phyloP scores from a whole-genome alignment of 1,139 yeast species.

The Candida frijolesensis region DNA sequence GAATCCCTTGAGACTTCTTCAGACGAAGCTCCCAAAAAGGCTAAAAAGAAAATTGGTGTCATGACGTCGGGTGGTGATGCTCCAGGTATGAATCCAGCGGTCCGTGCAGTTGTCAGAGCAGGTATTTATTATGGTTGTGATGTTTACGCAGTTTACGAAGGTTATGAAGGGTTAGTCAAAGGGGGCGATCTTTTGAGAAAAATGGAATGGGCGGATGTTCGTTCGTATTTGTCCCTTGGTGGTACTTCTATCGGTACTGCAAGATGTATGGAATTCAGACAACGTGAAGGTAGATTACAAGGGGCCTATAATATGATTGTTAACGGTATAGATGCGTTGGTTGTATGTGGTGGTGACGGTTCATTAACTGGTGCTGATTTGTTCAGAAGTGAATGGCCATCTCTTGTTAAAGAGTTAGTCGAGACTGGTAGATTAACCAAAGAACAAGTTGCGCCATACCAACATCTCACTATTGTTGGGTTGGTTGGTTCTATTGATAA shows the following conservation, averaged over 20 bases:
- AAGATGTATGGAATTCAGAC: constrained; percentile 81
- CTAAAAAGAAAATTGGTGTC: constrained; percentile 73
- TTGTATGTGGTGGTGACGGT: constrained; percentile 99
- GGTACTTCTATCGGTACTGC: constrained; percentile 98
- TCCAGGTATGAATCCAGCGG: constrained; percentile 97
- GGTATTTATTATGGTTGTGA: constrained; percentile 90
- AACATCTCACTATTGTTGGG: constrained; percentile 86
- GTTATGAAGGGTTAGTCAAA: constrained; percentile 89
- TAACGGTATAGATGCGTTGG: constrained; percentile 90
- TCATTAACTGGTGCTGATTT: constrained; percentile 96
- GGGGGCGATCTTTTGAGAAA: constrained; percentile 78
- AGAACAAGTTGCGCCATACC: constrained; percentile 60
- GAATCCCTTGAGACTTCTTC: background rate
- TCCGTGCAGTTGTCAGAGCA: constrained; percentile 90
- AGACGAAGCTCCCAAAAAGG: constrained; percentile 12
- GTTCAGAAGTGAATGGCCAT: constrained; percentile 93
- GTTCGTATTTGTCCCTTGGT: constrained; percentile 89
- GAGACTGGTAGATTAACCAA: constrained; percentile 53
- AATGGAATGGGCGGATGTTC: constrained; percentile 90
- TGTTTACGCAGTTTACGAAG: constrained; percentile 92
- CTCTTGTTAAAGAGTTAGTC: constrained; percentile 70
- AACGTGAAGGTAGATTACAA: constrained; percentile 76
- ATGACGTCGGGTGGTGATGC: constrained; percentile 99
- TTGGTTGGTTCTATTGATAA: constrained; percentile 96
- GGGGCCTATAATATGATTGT: constrained; percentile 85